Conservation (phyloP, 2,329 filamentous ascomycete genomes). For the Alternaria arbusti region DNA sequence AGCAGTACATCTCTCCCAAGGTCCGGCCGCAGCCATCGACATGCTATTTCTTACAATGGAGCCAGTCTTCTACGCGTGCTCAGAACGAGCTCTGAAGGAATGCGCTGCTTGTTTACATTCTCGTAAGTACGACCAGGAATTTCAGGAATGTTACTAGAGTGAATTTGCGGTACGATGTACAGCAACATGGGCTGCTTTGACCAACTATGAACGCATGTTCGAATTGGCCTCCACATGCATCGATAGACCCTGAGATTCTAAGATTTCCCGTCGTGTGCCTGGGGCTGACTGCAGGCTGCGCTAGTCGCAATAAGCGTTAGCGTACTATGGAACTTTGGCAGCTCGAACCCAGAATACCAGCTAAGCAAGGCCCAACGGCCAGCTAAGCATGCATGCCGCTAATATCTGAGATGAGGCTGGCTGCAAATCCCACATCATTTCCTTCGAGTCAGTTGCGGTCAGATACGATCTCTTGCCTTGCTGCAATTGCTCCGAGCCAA, state of each 20-base stretch:
- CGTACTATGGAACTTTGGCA: background rate
- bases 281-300: background rate
- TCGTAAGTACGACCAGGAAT: background rate
- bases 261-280: background rate
- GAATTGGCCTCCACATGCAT: background rate
- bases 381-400: conserved; percentile 1
- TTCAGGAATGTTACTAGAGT: background rate
- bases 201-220: background rate
- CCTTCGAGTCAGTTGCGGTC: conserved; percentile 15
- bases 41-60: background rate
- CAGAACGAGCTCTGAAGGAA: background rate
- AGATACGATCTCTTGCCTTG: conserved; percentile 12
- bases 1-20: background rate
- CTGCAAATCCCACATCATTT: background rate
- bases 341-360: background rate
- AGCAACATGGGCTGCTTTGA: background rate
- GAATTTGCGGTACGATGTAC: background rate
- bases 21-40: background rate
- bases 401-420: background rate
- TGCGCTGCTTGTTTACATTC: background rate
- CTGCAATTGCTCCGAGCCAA: conserved; percentile 29
- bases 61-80: background rate
- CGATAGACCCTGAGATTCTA: background rate
- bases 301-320: background rate
- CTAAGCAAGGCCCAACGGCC: background rate